phyloP scores from a whole-genome alignment of 2,329 filamentous ascomycete species.

The Fusarium sp. region DNA sequence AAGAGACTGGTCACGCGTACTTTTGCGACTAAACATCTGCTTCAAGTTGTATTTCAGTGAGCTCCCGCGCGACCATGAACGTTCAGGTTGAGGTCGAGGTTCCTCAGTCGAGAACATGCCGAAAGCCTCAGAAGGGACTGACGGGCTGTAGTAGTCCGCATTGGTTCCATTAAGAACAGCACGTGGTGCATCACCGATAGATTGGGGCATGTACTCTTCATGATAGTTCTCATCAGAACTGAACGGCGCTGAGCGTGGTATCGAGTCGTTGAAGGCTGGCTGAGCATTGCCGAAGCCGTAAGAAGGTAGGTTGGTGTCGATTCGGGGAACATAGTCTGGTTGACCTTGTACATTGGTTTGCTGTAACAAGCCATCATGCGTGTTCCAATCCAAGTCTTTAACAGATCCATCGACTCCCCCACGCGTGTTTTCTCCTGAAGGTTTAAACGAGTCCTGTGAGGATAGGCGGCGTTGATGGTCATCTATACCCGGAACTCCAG shows the following conservation, averaged over 20 bases:
- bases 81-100: slow-evolving; percentile 42
- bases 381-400: slow-evolving; percentile 47
- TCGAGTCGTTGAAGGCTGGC: slow-evolving; percentile 26
- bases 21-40: slow-evolving; percentile 53
- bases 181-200: slow-evolving; percentile 47
- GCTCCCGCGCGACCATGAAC: slow-evolving; percentile 50
- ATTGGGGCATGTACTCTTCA: slow-evolving; percentile 47
- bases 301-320: slow-evolving; percentile 33
- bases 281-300: slow-evolving; percentile 16
- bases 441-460: slow-evolving; percentile 54
- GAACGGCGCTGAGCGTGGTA: slow-evolving; percentile 40
- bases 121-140: slow-evolving; percentile 57
- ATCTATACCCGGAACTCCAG: slow-evolving; percentile 21
- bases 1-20: slow-evolving; percentile 49
- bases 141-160: slow-evolving; percentile 58
- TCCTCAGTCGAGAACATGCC: slow-evolving; percentile 52
- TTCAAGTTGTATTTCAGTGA: slow-evolving; percentile 54
- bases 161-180: slow-evolving; percentile 53
- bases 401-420: slow-evolving; percentile 44
- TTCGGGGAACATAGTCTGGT: slow-evolving; percentile 22
- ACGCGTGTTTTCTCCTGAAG: slow-evolving; percentile 46
- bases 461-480: slow-evolving; percentile 51
- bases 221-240: slow-evolving; percentile 40
- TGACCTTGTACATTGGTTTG: slow-evolving; percentile 31
- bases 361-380: slow-evolving; percentile 32